Percentiles rank a stretch among this genome's conserved stretches.
phyloP scores from a whole-genome alignment of 2,329 filamentous ascomycete genomes.

The Talaromyces verruculosus region DNA sequence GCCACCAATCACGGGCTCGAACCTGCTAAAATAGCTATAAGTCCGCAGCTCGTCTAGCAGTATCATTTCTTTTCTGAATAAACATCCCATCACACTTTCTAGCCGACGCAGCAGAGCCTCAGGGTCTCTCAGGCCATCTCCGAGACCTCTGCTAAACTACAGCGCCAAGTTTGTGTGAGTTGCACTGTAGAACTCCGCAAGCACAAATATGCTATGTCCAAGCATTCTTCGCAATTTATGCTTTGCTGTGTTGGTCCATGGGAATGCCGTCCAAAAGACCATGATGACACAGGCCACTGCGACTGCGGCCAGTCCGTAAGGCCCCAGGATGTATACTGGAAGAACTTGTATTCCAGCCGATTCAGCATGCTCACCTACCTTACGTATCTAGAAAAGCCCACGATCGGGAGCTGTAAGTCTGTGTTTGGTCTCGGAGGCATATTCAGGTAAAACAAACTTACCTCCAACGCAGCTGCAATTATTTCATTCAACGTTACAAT shows the following conservation, averaged over 20 bases:
- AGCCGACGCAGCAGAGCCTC: constrained; percentile 42
- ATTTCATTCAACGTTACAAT: no score
- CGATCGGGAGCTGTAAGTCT: no score
- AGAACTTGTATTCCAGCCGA: no score
- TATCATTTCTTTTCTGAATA: constrained; percentile 68
- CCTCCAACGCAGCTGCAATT: no score
- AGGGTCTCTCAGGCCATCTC: no score
- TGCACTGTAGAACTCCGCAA: constrained; percentile 72
- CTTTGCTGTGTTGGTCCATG: constrained; percentile 70
- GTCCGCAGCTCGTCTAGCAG: constrained; percentile 62
- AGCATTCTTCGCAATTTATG: constrained; percentile 67
- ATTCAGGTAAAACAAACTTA: no score
- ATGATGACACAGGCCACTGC: not conserved
- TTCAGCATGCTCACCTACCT: no score
- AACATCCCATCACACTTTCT: constrained; percentile 57
- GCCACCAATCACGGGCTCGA: constrained; percentile 71
- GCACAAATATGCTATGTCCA: constrained; percentile 66
- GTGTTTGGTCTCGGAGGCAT: no score
- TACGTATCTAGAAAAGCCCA: no score
- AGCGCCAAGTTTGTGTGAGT: constrained; percentile 62
- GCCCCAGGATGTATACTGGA: no score
- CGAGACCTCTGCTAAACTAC: no score
- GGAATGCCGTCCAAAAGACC: constrained; percentile 64
- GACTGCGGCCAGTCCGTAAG: not conserved
- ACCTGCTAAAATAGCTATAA: constrained; percentile 65